Base-by-base conservation (phyloP, 306 rosid species). In the Hippophae tibetana region DNA sequence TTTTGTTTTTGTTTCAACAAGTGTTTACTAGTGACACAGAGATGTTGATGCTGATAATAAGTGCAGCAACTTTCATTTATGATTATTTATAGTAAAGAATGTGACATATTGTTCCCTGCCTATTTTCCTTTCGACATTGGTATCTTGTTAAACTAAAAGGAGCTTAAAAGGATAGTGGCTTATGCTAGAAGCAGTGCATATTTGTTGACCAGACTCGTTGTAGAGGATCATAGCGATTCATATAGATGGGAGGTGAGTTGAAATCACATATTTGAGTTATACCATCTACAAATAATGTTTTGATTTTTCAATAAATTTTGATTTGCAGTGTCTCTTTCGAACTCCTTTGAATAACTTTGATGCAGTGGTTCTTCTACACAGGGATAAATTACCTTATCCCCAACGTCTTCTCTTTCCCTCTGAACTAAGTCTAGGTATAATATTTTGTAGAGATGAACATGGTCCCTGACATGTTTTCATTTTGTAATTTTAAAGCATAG, bases 321-420 rank as follows among this genome's bases (percentile, higher is more conserved):
- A 10, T n/a, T 61, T 73, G 76, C 84, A 92, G 99, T 82, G 95
- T 81, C 84, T 85, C 69, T 84, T 85, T 40, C 84, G 96, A 66
- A 92, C 93, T 69, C 99, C 99, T 65, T 79, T 92, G 75, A 83
- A 75, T 72, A 92, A 83, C 76, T 92, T 83, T 9, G 96, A 92
- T 48, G 99, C 93, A 3, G 66, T 92, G 57, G 66, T 92, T 76
- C 85, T 85, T 73, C 90, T 92, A 63, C 93, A 92, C 51, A 73
- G 85, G 75, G 99, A 83, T 64, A 92, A 73, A 72, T 84, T 92
- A 66, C 73, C 95, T 25, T 78, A 85, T 74, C 96, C 99, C 43
- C 95, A 78, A 45, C 90, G 87, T 47, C 95, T 88, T 69, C 96
- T 92, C 66, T 92, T 92, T 76, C 73, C 95, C 14, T 83, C 99